Percentiles rank a stretch among this genome's conserved stretches.
Evolutionary conservation across 2,329 filamentous ascomycete species (phyloP).

Genomic region (Hymenoscyphus fructigenus): DNA sequence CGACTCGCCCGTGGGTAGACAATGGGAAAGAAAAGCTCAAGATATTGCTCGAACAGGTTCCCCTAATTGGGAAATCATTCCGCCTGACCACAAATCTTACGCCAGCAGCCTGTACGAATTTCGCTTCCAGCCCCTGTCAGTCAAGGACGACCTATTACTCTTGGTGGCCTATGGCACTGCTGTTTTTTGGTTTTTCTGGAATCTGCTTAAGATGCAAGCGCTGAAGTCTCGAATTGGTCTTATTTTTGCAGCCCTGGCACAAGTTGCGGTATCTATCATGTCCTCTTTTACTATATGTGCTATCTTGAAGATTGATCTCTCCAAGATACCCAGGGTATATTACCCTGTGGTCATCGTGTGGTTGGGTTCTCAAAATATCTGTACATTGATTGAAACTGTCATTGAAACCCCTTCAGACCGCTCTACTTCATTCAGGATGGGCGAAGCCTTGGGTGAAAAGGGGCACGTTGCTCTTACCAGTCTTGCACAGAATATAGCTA

Average conservation of each 20-base stretch:
- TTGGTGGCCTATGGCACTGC: slow-evolving; percentile 64
- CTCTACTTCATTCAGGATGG: slow-evolving; percentile 66
- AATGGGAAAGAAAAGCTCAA: slow-evolving; percentile 63
- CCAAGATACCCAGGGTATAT: slow-evolving; percentile 69
- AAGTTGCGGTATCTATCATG: slow-evolving; percentile 70
- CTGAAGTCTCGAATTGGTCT: slow-evolving; percentile 75
- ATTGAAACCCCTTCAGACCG: slow-evolving; percentile 69
- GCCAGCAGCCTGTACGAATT: slow-evolving; percentile 72
- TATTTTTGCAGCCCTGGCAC: slow-evolving; percentile 66
- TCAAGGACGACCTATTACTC: slow-evolving; percentile 62
- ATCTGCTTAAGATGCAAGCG: slow-evolving; percentile 67
- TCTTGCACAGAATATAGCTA: slow-evolving; percentile 65
- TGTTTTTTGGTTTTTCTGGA: slow-evolving; percentile 63
- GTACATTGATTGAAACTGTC: slow-evolving; percentile 75
- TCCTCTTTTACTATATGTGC: slow-evolving; percentile 80
- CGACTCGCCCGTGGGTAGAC: slow-evolving; percentile 60
- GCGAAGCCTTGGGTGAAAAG: slow-evolving; percentile 71
- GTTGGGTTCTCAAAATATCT: slow-evolving; percentile 75
- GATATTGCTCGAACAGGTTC: slow-evolving; percentile 49
- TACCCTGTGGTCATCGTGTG: slow-evolving; percentile 77
- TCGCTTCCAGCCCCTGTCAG: slow-evolving; percentile 71
- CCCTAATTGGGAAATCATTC: slow-evolving; percentile 65
- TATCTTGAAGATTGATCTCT: slow-evolving; percentile 71
- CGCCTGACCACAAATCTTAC: slow-evolving; percentile 52
- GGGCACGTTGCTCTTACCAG: slow-evolving; percentile 68